Evolutionary conservation across 352 stramenopile species (phyloP).

Genomic region (Pythium pyrilobum): DNA sequence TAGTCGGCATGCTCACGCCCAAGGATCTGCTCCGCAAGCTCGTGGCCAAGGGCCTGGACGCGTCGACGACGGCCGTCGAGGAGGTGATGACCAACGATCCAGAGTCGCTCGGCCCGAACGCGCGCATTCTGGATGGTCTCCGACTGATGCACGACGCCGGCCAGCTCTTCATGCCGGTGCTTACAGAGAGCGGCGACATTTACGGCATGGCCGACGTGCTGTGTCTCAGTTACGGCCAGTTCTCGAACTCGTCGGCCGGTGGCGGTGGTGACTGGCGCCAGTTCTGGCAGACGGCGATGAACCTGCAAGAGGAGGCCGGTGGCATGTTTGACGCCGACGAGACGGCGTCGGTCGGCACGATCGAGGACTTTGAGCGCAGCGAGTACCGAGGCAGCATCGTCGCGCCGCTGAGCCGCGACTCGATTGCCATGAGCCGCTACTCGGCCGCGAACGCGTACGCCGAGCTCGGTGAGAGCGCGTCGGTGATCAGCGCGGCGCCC

Average conservation of each 20-base stretch:
- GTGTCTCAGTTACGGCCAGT: slow-evolving; percentile 85
- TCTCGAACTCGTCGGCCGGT: slow-evolving; percentile 68
- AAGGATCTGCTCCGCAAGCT: slow-evolving; percentile 85
- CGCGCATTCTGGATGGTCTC: slow-evolving; percentile 80
- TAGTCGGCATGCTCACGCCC: slow-evolving; percentile 82
- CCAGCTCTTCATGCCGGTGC: slow-evolving; percentile 82
- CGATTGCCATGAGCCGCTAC: slow-evolving; percentile 34
- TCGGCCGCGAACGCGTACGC: slow-evolving; percentile 66
- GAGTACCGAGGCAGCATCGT: slow-evolving; percentile 49
- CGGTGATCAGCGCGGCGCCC: slow-evolving; percentile 76
- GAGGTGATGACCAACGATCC: slow-evolving; percentile 86
- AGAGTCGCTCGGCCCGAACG: slow-evolving; percentile 62
- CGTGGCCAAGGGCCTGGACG: slow-evolving; percentile 74
- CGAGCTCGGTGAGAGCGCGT: slow-evolving; percentile 82
- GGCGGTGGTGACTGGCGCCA: slow-evolving; percentile 80
- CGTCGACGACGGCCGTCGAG: slow-evolving; percentile 68
- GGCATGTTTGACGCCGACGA: slow-evolving; percentile 77
- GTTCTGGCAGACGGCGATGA: slow-evolving; percentile 87
- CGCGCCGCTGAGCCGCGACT: slow-evolving; percentile 25
- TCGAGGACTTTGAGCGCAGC: slow-evolving; percentile 86
- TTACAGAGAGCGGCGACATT: slow-evolving; percentile 71
- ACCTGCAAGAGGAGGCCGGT: slow-evolving; percentile 77
- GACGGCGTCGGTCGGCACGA: slow-evolving; percentile 76
- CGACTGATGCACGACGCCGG: slow-evolving; percentile 82
- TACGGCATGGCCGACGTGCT: slow-evolving; percentile 86